Conservation (phyloP, 1,284 basidiomycete species). For the Sparassis latifolia region DNA sequence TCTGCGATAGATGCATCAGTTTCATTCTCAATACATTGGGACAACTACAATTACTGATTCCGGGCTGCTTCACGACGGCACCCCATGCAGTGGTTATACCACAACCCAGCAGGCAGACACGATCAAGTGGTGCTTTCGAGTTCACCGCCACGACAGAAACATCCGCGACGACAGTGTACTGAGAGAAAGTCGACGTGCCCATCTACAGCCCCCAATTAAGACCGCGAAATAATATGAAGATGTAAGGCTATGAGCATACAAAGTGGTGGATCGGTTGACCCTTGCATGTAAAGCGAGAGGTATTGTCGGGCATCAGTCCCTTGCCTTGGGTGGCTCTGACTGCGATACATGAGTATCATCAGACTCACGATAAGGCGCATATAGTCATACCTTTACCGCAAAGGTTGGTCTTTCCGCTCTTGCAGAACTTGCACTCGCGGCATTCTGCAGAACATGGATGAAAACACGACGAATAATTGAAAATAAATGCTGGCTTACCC, state of each 20-base stretch:
- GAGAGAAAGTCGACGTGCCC: conserved; percentile 97
- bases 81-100: conserved; percentile 98
- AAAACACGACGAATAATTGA: not conserved
- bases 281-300: conserved; percentile 86
- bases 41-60: conserved; percentile 51
- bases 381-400: conserved; percentile 67
- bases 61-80: conserved; percentile 76
- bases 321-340: conserved; percentile 94
- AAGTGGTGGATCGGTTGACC: conserved; percentile 91
- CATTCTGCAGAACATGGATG: conserved; percentile 56
- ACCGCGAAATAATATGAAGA: not conserved
- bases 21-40: not conserved
- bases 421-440: conserved; percentile 96
- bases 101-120: conserved; percentile 91
- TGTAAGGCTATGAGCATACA: conserved; percentile 41
- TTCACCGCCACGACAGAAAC: conserved; percentile 93
- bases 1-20: conserved; percentile 36
- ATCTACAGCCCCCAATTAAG: conserved; percentile 49
- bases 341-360: conserved; percentile 17
- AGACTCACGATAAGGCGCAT: not conserved
- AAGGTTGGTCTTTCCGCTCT: conserved; percentile 96
- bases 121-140: conserved; percentile 84
- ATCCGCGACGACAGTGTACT: conserved; percentile 98
- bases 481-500: conserved; percentile 36
- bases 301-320: conserved; percentile 93